These are phyloP conservation scores for Botrytis tulipae DNA, from an alignment of 2,329 filamentous ascomycete species.

Conservation along the genomic window DNA sequence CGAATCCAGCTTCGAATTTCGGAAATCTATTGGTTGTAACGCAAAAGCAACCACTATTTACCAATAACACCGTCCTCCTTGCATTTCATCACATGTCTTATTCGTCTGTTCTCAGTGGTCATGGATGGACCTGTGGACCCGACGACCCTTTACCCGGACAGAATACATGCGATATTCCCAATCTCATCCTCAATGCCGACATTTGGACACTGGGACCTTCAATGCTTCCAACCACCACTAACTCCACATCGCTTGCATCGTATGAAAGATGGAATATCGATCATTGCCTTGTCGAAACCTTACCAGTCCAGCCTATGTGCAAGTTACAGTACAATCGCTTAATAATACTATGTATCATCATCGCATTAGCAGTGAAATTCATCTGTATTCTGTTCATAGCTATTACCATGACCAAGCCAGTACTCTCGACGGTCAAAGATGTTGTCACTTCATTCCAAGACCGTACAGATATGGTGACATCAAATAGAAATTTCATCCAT, in stretches of 20 bases:
- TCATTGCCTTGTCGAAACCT: slow-evolving; percentile 27
- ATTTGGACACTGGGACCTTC: slow-evolving; percentile 27
- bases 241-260: slow-evolving; percentile 6
- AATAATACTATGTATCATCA: neutral
- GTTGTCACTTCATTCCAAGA: slow-evolving; percentile 41
- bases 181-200: slow-evolving; percentile 24
- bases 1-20: slow-evolving; percentile 20
- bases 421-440: slow-evolving; percentile 41
- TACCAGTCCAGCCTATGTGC: slow-evolving; percentile 25
- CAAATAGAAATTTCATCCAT: slow-evolving; percentile 30
- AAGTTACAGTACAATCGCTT: slow-evolving; percentile 27
- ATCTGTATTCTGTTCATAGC: neutral
- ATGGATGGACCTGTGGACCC: slow-evolving; percentile 30
- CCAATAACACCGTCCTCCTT: slow-evolving; percentile 25
- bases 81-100: slow-evolving; percentile 27
- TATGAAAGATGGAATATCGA: slow-evolving; percentile 27
- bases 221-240: neutral
- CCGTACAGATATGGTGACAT: slow-evolving; percentile 36
- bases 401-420: slow-evolving; percentile 26
- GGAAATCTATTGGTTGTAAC: slow-evolving; percentile 30
- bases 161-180: slow-evolving; percentile 26
- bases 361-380: slow-evolving; percentile 1
- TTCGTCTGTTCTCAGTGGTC: slow-evolving; percentile 28
- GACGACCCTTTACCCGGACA: slow-evolving; percentile 25
- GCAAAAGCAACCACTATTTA: slow-evolving; percentile 22